Percentiles rank a stretch among this genome's conserved stretches.
Evolutionary conservation across 75 land plant genomes (phyloP).

Genomic region (Isoetes taiwanensis): DNA sequence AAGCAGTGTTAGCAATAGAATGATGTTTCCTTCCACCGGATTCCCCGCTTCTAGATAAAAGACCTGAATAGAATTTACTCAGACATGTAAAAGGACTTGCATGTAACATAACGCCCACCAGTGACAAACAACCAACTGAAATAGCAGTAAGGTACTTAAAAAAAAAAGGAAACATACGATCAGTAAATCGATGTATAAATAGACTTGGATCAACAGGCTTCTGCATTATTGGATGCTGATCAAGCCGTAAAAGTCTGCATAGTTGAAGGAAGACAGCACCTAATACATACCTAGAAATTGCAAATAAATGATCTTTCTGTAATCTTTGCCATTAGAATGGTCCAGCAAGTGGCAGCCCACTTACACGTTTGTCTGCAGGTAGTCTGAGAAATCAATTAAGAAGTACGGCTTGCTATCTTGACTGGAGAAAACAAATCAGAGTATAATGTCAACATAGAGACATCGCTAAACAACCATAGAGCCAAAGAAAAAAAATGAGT

Average conservation of each 20-base stretch:
- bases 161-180: constrained; percentile 36
- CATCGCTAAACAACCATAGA: too few species aligned
- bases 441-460: too few species aligned
- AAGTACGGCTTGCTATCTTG: constrained; percentile 49
- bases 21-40: constrained; percentile 17
- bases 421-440: constrained; percentile 45
- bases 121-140: neutral
- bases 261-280: constrained; percentile 97
- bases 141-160: neutral
- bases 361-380: constrained; percentile 75
- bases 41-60: constrained; percentile 2
- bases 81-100: neutral
- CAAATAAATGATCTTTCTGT: too few species aligned
- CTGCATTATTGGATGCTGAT: constrained; percentile 55
- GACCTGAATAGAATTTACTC: neutral
- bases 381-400: constrained; percentile 86
- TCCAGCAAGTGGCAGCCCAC: too few species aligned
- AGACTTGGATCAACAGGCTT: constrained; percentile 92
- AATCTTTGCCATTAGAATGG: too few species aligned
- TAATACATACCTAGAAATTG: constrained; percentile 73
- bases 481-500: too few species aligned
- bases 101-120: neutral
- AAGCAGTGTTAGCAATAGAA: constrained; percentile 48
- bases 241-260: constrained; percentile 53
- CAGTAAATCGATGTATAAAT: constrained; percentile 77